Percentiles rank a stretch among this genome's conserved stretches.
These are phyloP conservation scores for Coffea canephora DNA, from an alignment of 257 asterid genomes.

Conservation along the genomic window DNA sequence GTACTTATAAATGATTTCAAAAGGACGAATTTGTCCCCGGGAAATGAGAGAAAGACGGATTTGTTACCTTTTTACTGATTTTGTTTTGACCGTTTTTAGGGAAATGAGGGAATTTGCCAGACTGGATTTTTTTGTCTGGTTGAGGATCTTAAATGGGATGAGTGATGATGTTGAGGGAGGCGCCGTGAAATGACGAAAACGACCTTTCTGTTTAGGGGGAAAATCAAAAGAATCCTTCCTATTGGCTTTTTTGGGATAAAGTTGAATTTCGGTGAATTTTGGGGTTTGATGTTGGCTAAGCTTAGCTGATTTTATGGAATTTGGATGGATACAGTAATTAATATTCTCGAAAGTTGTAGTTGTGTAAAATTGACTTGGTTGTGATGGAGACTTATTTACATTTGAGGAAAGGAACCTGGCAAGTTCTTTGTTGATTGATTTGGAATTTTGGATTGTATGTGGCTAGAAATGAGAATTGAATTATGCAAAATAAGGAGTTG, in stretches of 20 bases:
- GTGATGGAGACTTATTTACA: background rate
- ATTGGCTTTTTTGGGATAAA: background rate
- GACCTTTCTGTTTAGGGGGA: background rate
- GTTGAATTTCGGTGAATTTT: background rate
- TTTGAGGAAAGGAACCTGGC: background rate
- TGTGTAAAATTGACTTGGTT: background rate
- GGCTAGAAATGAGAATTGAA: background rate
- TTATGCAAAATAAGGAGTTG: background rate
- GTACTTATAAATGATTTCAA: slow-evolving; percentile 25
- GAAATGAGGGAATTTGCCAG: slow-evolving; percentile 25
- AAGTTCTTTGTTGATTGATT: background rate
- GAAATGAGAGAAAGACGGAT: slow-evolving; percentile 40
- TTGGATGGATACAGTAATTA: background rate
- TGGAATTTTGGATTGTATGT: background rate
- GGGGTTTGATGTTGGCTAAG: background rate
- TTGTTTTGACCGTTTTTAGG: slow-evolving; percentile 55
- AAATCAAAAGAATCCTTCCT: background rate
- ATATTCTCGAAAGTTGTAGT: background rate
- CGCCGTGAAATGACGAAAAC: background rate
- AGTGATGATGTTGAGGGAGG: background rate
- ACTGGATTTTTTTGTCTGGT: slow-evolving; percentile 20
- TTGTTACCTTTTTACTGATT: slow-evolving; percentile 54
- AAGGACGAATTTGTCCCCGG: slow-evolving; percentile 48
- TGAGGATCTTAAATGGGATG: slow-evolving; percentile 3
- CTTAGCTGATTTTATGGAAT: background rate